Evolutionary conservation across 139 green algal genomes (phyloP).

Genomic region (Picochlorum sp.): DNA sequence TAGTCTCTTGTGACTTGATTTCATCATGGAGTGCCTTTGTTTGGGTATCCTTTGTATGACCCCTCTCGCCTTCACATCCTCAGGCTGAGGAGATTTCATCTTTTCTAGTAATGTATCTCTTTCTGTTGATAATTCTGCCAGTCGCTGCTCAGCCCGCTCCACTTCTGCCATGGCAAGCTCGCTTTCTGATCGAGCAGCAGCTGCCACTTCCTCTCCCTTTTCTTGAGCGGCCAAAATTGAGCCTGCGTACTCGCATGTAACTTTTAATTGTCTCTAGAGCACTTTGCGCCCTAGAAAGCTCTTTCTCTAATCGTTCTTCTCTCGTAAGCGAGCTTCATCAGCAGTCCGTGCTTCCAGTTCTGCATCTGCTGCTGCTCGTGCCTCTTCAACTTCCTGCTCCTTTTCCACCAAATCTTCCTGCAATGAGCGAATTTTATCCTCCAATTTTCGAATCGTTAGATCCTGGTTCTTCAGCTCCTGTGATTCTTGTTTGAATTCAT

Average conservation of each 20-base stretch:
- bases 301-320: conserved; percentile 56
- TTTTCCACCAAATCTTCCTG: conserved; percentile 43
- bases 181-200: conserved; percentile 53
- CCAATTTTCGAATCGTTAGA: conserved; percentile 67
- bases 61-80: no score
- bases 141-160: conserved; percentile 43
- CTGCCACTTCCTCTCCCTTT: conserved; percentile 54
- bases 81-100: conserved; percentile 15
- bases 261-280: conserved; percentile 58
- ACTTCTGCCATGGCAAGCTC: conserved; percentile 61
- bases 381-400: conserved; percentile 39
- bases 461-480: conserved; percentile 79
- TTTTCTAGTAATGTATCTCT: conserved; percentile 44
- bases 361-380: conserved; percentile 32
- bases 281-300: conserved; percentile 49
- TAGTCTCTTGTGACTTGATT: conserved; percentile 51
- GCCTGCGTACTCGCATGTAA: conserved; percentile 58
- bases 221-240: conserved; percentile 43
- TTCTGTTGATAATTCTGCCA: conserved; percentile 66
- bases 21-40: conserved; percentile 20
- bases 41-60: neutral
- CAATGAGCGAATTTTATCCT: conserved; percentile 46
- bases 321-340: conserved; percentile 27
- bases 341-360: conserved; percentile 36
- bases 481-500: conserved; percentile 73